Percentiles rank a stretch among this genome's conserved stretches.
Evolutionary conservation across 2,329 filamentous ascomycete genomes (phyloP).

Genomic region (Fusarium circinatum): DNA sequence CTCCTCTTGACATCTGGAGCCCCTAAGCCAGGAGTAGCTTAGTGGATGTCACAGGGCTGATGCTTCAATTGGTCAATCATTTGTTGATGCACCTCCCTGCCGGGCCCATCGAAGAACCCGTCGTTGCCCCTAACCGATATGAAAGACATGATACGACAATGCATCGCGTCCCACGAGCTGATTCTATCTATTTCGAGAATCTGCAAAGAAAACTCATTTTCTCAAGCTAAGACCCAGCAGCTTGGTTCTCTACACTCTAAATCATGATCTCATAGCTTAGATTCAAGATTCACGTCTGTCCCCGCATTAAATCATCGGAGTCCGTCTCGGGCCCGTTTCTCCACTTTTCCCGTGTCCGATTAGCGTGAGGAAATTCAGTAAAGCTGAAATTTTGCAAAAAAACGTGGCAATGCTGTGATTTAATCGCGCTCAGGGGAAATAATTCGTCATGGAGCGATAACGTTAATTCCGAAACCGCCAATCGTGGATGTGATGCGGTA

Average conservation of each 20-base stretch:
- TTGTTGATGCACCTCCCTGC: background rate
- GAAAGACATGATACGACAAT: background rate
- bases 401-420: background rate
- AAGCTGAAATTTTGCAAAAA: background rate
- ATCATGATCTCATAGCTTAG: background rate
- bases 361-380: background rate
- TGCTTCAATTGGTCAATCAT: background rate
- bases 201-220: background rate
- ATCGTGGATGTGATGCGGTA: background rate
- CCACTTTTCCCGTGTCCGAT: conserved; percentile 10
- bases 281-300: background rate
- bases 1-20: background rate
- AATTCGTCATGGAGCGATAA: background rate
- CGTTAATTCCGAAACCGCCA: background rate
- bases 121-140: background rate
- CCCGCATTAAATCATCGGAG: conserved; percentile 1
- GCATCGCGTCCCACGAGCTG: background rate
- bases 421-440: background rate
- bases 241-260: background rate
- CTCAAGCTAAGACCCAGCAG: background rate
- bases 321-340: conserved; percentile 3
- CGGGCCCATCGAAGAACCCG: background rate
- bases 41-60: background rate
- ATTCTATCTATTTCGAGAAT: background rate
- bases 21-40: background rate